Conservation (phyloP, 2,329 filamentous ascomycete species). For the Lomentospora prolificans region DNA sequence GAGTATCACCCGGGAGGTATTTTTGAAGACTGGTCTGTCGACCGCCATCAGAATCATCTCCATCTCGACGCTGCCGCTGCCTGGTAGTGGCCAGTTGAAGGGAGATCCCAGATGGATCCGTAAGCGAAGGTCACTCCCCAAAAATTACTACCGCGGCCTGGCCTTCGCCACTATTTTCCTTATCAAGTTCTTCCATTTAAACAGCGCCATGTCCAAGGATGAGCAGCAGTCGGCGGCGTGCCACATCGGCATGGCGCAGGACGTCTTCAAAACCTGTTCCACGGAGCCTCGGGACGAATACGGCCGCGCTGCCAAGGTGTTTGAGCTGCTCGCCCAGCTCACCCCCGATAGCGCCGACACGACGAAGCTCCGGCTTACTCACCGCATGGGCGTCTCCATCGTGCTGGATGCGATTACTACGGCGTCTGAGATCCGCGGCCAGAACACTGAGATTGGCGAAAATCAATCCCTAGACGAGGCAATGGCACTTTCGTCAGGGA, state of each 20-base stretch:
- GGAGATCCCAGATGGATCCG: conserved; percentile 11
- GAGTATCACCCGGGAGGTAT: conserved; percentile 15
- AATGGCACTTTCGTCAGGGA: background rate
- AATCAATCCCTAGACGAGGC: conserved; percentile 4
- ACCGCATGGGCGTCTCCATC: conserved; percentile 18
- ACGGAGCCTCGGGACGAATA: conserved; percentile 16
- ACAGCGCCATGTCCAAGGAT: conserved; percentile 15
- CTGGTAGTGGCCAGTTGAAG: conserved; percentile 10
- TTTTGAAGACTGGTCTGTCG: conserved; percentile 18
- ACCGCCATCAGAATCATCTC: conserved; percentile 19
- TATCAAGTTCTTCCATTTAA: conserved; percentile 19
- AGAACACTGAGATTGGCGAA: conserved; percentile 10
- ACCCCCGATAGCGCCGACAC: conserved; percentile 14
- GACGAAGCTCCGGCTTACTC: conserved; percentile 11
- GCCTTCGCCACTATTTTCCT: conserved; percentile 22
- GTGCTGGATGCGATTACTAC: conserved; percentile 16
- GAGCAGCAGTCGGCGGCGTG: conserved; percentile 20
- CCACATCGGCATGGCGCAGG: conserved; percentile 18
- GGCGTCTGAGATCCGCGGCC: conserved; percentile 13
- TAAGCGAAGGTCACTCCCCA: conserved; percentile 15
- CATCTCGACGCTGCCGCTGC: conserved; percentile 15
- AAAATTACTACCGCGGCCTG: conserved; percentile 18
- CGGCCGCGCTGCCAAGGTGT: conserved; percentile 15
- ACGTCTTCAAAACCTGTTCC: conserved; percentile 18
- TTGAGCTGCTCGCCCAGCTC: conserved; percentile 19